phyloP scores from a whole-genome alignment of 129 eudicot species.

The Lonicera japonica region DNA sequence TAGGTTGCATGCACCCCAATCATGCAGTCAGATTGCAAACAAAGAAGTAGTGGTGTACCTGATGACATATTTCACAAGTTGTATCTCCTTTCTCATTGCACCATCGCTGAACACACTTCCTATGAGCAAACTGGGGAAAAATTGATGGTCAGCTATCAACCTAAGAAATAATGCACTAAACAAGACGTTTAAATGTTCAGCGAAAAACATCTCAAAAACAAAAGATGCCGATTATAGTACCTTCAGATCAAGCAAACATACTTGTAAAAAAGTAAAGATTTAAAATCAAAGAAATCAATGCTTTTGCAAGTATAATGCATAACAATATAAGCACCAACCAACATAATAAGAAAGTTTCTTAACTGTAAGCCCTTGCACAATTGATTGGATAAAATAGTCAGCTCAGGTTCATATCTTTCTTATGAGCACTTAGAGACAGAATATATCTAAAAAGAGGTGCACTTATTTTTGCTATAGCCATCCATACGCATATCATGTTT shows the following conservation, averaged over 20 bases:
- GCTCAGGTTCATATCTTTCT: too few species aligned
- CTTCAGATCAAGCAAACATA: neutral
- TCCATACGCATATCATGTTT: neutral
- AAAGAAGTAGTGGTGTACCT: slow-evolving; percentile 35
- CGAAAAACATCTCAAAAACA: neutral
- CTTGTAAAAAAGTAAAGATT: neutral
- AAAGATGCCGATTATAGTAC: neutral
- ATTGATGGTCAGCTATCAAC: neutral
- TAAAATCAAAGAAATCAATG: too few species aligned
- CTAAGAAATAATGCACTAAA: neutral
- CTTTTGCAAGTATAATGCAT: neutral
- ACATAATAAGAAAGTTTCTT: too few species aligned
- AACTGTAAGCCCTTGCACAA: too few species aligned
- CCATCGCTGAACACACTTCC: slow-evolving; percentile 86
- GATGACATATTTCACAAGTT: slow-evolving; percentile 82
- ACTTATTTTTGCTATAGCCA: too few species aligned
- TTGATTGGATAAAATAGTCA: too few species aligned
- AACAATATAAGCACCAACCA: too few species aligned
- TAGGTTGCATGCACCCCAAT: too few species aligned
- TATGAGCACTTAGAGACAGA: too few species aligned
- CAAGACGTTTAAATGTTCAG: neutral
- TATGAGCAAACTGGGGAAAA: slow-evolving; percentile 65
- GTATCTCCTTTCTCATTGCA: slow-evolving; percentile 77
- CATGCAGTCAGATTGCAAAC: neutral
- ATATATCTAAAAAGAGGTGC: too few species aligned